These are phyloP conservation scores for Eucalyptus marginata DNA, from an alignment of 345 rosid species.

Conservation along the genomic window DNA sequence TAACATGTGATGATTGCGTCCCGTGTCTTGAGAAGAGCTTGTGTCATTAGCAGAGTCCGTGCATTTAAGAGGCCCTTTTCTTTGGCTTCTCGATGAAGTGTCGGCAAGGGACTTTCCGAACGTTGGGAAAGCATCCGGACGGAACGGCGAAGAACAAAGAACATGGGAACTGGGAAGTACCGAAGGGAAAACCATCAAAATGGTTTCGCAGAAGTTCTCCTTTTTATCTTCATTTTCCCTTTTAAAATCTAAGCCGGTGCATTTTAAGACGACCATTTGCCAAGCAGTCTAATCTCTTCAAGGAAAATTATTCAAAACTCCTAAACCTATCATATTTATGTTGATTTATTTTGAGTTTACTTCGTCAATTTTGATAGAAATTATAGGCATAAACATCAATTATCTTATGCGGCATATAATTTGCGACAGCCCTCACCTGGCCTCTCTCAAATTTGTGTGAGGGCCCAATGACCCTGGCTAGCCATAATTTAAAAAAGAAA, in stretches of 20 bases:
- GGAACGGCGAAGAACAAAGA: not conserved
- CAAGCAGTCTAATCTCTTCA: fast-evolving
- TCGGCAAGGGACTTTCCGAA: not conserved
- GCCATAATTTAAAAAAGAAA: not conserved
- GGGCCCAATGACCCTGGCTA: not conserved
- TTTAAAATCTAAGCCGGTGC: not conserved
- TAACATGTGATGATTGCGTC: not conserved
- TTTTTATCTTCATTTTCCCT: not conserved
- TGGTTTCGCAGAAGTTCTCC: not conserved
- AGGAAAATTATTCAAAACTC: not conserved
- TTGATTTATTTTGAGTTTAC: not conserved
- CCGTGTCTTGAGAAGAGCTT: not conserved
- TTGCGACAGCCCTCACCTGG: fast-evolving
- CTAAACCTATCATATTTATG: not conserved
- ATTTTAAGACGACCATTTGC: not conserved
- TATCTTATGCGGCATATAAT: no score
- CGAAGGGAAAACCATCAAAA: not conserved
- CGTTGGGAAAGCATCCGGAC: not conserved
- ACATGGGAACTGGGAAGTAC: not conserved
- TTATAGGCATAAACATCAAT: fast-evolving
- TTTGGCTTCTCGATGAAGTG: not conserved
- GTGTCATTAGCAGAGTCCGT: not conserved
- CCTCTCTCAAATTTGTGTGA: not conserved
- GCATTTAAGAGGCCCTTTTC: not conserved
- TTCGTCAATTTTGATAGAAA: fast-evolving